A percentile compares a stretch with the other conserved stretches of the same genome.
These are phyloP conservation scores for Fomitiporia mediterranea DNA, from an alignment of 1,284 basidiomycete species.

Conservation along the genomic window DNA sequence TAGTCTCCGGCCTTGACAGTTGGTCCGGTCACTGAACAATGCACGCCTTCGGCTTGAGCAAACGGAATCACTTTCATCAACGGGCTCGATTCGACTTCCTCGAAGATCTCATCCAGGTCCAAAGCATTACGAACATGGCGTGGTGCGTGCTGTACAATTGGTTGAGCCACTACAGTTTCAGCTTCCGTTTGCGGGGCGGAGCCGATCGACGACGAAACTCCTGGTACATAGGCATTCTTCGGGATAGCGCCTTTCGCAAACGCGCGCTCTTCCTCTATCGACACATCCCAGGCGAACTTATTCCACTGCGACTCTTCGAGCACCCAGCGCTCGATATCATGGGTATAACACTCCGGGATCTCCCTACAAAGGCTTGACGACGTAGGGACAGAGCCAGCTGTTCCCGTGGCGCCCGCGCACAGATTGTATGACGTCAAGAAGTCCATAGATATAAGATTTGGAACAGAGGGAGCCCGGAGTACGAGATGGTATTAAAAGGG, in stretches of 20 bases:
- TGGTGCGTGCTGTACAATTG: neutral
- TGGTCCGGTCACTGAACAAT: no score
- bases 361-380: neutral
- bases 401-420: neutral
- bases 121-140: neutral
- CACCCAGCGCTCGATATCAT: constrained; percentile 2
- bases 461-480: neutral
- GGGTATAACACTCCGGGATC: neutral
- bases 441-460: neutral
- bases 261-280: neutral
- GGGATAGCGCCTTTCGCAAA: neutral
- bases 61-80: neutral
- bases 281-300: neutral
- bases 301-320: constrained; percentile 5
- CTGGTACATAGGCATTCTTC: neutral
- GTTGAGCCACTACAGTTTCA: no score
- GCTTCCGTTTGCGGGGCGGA: no score
- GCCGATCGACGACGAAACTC: no score
- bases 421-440: neutral
- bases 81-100: neutral
- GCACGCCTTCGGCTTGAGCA: no score
- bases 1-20: no score
- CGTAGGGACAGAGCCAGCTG: neutral
- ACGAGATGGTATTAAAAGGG: neutral
- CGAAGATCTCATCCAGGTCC: neutral